Base-by-base conservation (phyloP, 306 rosid species). In the Quillaja saponaria region DNA sequence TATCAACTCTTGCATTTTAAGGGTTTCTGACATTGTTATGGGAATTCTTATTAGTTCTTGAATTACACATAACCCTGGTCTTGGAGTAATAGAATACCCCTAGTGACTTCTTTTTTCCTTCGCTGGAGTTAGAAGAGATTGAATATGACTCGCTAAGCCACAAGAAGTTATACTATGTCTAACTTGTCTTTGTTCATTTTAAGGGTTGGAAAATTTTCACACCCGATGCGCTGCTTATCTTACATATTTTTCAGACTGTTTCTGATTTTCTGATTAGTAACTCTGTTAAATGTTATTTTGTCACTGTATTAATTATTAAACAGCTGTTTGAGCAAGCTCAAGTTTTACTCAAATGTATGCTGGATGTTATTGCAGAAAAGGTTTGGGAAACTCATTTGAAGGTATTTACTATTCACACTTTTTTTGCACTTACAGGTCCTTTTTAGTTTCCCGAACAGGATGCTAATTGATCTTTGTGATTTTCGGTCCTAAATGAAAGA, bases 311-410 rank as follows among this genome's bases (percentile, higher is more conserved):
- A 44, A 4, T 1, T 25, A 25, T 25, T 6, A 44, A 4, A 34
- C 52, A 81, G 86, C 72, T 84, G 75, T 71, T 75, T 73, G 80
- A 51, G 63, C 73, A 72, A 47, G 90, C 88, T 46, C 73, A 52
- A 57, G 54, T 55, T 17, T 68, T 90, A 5, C 69, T 90, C 56
- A 90, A 78, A 72, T 58, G 53, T 70, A 69, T 90, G 66, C 76
- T 86, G 12, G 96, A 86, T 71, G 78, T 67, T 45, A 81, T 89
- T 19, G 66, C 80, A 56, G 77, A 79, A 10, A 48, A 64, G 79
- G 66, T 84, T 65, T 60, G 68, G 9, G 80, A 67, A 71, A 58
- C 80, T 46, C 77, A 44, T 31, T 79, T 69, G 53, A 75, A 84
- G 81, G 89, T 84, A 67, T 75, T 62, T 52, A 56, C 14, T 7